These are phyloP conservation scores for Prosopis cineraria DNA, from an alignment of 306 rosid species.

Conservation along the genomic window DNA sequence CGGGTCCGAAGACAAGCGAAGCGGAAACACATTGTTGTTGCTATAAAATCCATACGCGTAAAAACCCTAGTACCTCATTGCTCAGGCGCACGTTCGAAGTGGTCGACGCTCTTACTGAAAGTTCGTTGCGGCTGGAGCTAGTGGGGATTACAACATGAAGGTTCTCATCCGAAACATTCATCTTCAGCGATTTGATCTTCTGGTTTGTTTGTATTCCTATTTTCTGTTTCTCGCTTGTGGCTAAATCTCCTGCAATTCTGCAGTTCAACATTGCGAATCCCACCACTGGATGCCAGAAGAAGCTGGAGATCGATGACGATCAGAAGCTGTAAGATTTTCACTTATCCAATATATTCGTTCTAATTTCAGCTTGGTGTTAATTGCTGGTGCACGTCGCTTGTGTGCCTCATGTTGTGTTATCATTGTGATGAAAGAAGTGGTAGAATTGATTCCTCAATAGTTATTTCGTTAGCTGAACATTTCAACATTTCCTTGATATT, in stretches of 20 bases:
- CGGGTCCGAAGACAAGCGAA: neutral
- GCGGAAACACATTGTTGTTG: neutral
- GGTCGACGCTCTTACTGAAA: neutral
- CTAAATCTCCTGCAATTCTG: neutral
- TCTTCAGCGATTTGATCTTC: neutral
- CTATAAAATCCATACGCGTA: neutral
- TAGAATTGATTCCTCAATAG: neutral
- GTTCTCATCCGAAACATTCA: neutral
- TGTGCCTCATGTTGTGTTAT: neutral
- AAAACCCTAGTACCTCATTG: neutral
- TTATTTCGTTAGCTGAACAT: neutral
- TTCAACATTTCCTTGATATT: neutral
- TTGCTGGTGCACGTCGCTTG: neutral
- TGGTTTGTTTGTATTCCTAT: neutral
- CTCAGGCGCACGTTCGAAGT: neutral
- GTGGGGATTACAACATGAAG: neutral
- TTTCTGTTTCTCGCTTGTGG: neutral
- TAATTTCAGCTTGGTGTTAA: neutral
- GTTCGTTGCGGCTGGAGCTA: neutral
- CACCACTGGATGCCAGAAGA: constrained; percentile 23
- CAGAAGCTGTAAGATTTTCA: neutral
- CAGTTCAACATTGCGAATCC: constrained; percentile 25
- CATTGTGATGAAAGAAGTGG: neutral
- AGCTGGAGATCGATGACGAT: constrained; percentile 28
- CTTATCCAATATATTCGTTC: neutral